phyloP scores from a whole-genome alignment of 352 stramenopile species.

The Phytophthora constricta region DNA sequence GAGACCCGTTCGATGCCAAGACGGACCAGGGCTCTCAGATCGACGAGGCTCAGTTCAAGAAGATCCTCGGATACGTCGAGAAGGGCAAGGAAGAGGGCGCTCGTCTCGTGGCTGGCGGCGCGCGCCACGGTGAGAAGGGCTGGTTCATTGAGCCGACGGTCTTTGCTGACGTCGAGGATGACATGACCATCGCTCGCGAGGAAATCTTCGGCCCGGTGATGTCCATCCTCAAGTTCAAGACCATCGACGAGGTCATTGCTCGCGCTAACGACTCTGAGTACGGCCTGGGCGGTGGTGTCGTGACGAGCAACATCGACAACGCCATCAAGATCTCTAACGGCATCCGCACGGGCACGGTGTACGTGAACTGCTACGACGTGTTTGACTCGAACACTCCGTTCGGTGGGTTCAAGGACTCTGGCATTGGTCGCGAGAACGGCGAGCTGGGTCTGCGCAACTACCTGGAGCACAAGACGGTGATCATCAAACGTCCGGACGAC shows the following conservation, averaged over 20 bases:
- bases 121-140: conserved; percentile 57
- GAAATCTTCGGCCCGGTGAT: conserved; percentile 93
- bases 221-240: conserved; percentile 87
- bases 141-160: conserved; percentile 95
- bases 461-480: conserved; percentile 74
- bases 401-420: conserved; percentile 88
- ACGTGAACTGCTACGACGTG: conserved; percentile 93
- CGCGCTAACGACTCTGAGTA: conserved; percentile 87
- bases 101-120: conserved; percentile 73
- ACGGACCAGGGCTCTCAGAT: conserved; percentile 63
- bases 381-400: conserved; percentile 87
- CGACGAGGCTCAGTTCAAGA: conserved; percentile 67
- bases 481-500: conserved; percentile 61
- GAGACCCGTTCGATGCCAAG: conserved; percentile 52
- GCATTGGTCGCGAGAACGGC: conserved; percentile 79
- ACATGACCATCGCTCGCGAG: conserved; percentile 88
- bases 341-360: conserved; percentile 91
- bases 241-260: conserved; percentile 84
- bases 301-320: conserved; percentile 84
- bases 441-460: conserved; percentile 75
- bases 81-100: conserved; percentile 82
- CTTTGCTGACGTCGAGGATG: conserved; percentile 72
- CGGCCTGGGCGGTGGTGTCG: conserved; percentile 88
- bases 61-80: conserved; percentile 87
- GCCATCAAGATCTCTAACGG: conserved; percentile 84